A percentile compares a stretch with the other conserved stretches of the same genome.
phyloP scores from a whole-genome alignment of 371 early-diverging fungal genomes.

The Apophysomyces sp. region DNA sequence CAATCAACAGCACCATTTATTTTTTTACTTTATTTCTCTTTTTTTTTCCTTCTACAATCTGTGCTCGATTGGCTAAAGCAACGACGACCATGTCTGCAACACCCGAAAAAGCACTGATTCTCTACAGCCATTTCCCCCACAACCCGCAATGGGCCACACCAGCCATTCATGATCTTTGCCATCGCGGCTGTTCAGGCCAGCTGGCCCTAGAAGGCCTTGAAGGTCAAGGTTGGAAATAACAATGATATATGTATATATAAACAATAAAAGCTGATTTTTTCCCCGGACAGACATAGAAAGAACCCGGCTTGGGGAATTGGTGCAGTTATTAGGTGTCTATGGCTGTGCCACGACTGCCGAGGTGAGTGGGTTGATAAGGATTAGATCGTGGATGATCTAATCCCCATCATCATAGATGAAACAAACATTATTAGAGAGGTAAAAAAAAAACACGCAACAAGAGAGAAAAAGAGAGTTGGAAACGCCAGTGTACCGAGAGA shows the following conservation, averaged over 20 bases:
- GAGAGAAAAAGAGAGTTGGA: too few relatives aligned
- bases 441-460: background rate
- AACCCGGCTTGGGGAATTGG: background rate
- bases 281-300: background rate
- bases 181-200: conserved; percentile 26
- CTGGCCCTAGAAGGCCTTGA: conserved; percentile 10
- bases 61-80: background rate
- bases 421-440: background rate
- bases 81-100: background rate
- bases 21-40: background rate
- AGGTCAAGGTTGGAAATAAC: background rate
- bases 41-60: background rate
- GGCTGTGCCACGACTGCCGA: conserved; percentile 8
- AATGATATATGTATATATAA: too few relatives aligned
- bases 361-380: background rate
- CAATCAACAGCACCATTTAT: too few relatives aligned
- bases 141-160: background rate
- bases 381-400: background rate
- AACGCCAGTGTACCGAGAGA: background rate
- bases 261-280: background rate
- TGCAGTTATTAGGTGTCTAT: conserved; percentile 12
- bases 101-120: background rate
- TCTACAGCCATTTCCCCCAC: background rate
- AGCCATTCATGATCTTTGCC: conserved; percentile 6
- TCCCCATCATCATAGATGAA: conserved; percentile 9